Evolutionary conservation across 2,329 filamentous ascomycete species (phyloP).

Genomic region (Clonostachys chloroleuca): DNA sequence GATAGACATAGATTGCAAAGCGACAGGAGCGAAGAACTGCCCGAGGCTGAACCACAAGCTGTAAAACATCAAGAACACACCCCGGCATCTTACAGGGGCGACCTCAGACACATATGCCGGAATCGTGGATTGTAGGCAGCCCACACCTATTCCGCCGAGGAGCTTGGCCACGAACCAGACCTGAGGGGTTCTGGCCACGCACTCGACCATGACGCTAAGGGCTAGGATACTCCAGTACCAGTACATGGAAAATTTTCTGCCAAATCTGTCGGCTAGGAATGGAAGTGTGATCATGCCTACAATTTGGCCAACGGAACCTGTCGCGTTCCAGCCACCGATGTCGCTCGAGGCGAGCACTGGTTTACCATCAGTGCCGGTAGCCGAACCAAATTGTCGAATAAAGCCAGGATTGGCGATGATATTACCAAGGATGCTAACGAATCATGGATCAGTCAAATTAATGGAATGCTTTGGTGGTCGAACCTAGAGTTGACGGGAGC

Average conservation of each 20-base stretch:
- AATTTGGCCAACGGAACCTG: conserved; percentile 31
- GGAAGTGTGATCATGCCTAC: conserved; percentile 25
- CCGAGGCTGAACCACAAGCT: conserved; percentile 38
- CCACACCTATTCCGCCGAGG: conserved; percentile 29
- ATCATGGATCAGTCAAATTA: too few relatives aligned
- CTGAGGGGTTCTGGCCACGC: conserved; percentile 25
- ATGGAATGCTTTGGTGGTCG: too few relatives aligned
- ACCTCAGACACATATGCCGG: conserved; percentile 34
- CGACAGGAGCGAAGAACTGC: conserved; percentile 32
- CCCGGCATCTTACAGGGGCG: conserved; percentile 31
- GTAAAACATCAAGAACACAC: conserved; percentile 31
- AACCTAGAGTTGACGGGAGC: not conserved
- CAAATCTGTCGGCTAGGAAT: conserved; percentile 15
- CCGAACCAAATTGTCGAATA: conserved; percentile 22
- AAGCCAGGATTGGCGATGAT: conserved; percentile 31
- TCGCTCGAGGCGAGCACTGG: conserved; percentile 24
- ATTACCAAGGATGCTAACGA: conserved; percentile 23
- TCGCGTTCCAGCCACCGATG: conserved; percentile 28
- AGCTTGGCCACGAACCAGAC: conserved; percentile 31
- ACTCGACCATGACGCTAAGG: conserved; percentile 30
- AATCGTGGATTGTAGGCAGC: conserved; percentile 33
- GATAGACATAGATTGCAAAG: conserved; percentile 25
- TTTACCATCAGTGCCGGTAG: conserved; percentile 13
- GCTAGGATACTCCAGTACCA: conserved; percentile 21
- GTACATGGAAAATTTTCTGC: conserved; percentile 23